Percentiles rank a stretch among this genome's conserved stretches.
phyloP scores from a whole-genome alignment of 2,329 filamentous ascomycete species.

The Scedosporium dehoogii region DNA sequence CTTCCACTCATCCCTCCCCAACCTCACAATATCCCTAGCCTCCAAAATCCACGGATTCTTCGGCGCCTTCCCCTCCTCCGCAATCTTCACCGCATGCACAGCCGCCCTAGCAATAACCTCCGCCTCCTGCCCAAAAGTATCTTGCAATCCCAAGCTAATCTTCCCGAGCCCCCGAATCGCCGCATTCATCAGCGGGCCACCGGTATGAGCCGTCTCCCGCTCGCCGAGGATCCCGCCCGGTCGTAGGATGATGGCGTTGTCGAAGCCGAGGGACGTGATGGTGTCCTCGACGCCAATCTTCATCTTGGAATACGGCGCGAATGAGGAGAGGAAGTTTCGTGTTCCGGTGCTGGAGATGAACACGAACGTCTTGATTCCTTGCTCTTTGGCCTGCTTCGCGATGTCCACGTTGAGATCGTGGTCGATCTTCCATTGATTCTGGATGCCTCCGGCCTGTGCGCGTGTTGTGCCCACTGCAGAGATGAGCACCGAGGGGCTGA shows the following conservation, averaged over 20 bases:
- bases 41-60: constrained; percentile 52
- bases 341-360: constrained; percentile 56
- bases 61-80: constrained; percentile 47
- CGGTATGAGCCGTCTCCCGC: constrained; percentile 49
- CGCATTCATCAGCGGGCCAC: constrained; percentile 46
- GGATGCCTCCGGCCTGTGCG: constrained; percentile 62
- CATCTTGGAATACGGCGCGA: constrained; percentile 55
- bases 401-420: constrained; percentile 76
- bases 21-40: constrained; percentile 51
- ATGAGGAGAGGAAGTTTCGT: constrained; percentile 25
- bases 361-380: constrained; percentile 65
- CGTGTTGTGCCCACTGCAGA: constrained; percentile 75
- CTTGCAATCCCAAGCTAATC: constrained; percentile 45
- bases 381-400: constrained; percentile 62
- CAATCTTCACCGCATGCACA: constrained; percentile 48
- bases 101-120: constrained; percentile 62
- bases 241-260: constrained; percentile 62
- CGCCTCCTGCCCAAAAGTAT: constrained; percentile 64
- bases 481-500: constrained; percentile 57
- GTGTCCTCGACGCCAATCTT: constrained; percentile 81
- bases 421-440: constrained; percentile 79
- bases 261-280: constrained; percentile 62
- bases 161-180: constrained; percentile 46
- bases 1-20: constrained; percentile 53
- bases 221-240: constrained; percentile 70